Conservation (phyloP, 306 rosid species). For the Alnus rubra region DNA sequence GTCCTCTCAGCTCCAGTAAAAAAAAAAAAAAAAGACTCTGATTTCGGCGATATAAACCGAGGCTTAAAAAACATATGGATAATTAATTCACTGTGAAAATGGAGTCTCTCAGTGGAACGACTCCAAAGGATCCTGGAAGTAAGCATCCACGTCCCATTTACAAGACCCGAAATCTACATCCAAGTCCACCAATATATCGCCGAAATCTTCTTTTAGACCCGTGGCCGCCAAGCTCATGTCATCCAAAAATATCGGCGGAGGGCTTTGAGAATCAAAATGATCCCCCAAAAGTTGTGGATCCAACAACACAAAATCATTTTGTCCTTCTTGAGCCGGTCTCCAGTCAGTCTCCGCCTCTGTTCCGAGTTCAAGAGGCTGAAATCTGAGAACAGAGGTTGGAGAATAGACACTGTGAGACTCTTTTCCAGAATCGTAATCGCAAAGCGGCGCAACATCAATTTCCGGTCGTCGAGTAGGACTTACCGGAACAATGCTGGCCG, state of each 20-base stretch:
- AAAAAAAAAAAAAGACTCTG: not conserved
- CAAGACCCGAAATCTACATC: slow-evolving; percentile 58
- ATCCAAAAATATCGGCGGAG: slow-evolving; percentile 21
- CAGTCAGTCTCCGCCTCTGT: slow-evolving; percentile 10
- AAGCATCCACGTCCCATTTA: slow-evolving; percentile 74
- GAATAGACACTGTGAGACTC: slow-evolving; percentile 31
- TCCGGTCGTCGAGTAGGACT: not conserved
- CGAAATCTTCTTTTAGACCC: slow-evolving; percentile 5
- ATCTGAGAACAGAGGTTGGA: slow-evolving; percentile 52
- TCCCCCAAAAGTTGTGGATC: slow-evolving; percentile 1
- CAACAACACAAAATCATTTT: slow-evolving; percentile 13
- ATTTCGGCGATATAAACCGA: not conserved
- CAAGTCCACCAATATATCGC: slow-evolving; percentile 38
- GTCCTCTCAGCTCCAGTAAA: not conserved
- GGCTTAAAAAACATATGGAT: not conserved
- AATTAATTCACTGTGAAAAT: not conserved
- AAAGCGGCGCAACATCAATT: not conserved
- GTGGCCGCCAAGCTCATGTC: slow-evolving; percentile 24
- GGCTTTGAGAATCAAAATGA: slow-evolving; percentile 6
- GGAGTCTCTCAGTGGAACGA: not conserved
- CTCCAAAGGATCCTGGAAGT: slow-evolving; percentile 41
- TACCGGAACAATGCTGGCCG: not conserved
- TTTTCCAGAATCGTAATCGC: slow-evolving; percentile 21
- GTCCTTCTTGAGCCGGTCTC: slow-evolving; percentile 8
- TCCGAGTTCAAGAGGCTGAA: slow-evolving; percentile 21